Base-by-base conservation (phyloP, 768 basidiomycete genomes). In the Macrolepiota fuliginosa region DNA sequence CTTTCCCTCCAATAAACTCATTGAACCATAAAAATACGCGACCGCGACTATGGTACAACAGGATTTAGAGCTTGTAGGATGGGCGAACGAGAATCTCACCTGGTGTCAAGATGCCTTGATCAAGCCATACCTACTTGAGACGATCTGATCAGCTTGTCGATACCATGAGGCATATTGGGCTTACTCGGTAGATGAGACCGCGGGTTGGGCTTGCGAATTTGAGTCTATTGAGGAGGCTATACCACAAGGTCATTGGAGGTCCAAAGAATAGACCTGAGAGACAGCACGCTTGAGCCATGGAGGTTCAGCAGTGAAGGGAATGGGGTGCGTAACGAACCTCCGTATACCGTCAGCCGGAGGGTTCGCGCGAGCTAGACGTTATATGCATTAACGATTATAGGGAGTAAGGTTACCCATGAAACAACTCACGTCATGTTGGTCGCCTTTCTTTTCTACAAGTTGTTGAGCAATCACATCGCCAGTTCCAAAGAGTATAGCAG, bases 391-490 rank as follows among this genome's bases (percentile, higher is more conserved):
- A 62, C 40, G 0, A 35, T 24, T 13, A 2, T 17, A n/a, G n/a
- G n/a, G n/a, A 19, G 29, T 29, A 35, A 15, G 9, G 56, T 19
- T 47, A 22, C 12, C 55, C 13, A 46, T n/a, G 17, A 27, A 35
- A 29, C 54, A 45, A 79, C 86, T 65, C 64, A 91, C 90, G 65
- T 97, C 94, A 69, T 96, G 94, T 2, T 87, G 72, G 57, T 69
- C 77, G 5, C 92, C 91, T 65, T 78, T 83, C 67, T 78, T 79
- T 69, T 96, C 95, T 19, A 96, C 82, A 1, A 76, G 82, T 72
- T 96, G 95, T 73, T 97, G 94, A 0, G 94, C 94, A 46, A 96
- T 82, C 1, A 94, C 67, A 69, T 94, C 92, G 22, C 90, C 91
- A 5, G 82, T 77, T 47, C 89, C 87, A 64, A 92, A 93, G 9